Conservation (phyloP, 192 early-diverging fungal genomes). For the Tieghemiomyces parasiticus region DNA sequence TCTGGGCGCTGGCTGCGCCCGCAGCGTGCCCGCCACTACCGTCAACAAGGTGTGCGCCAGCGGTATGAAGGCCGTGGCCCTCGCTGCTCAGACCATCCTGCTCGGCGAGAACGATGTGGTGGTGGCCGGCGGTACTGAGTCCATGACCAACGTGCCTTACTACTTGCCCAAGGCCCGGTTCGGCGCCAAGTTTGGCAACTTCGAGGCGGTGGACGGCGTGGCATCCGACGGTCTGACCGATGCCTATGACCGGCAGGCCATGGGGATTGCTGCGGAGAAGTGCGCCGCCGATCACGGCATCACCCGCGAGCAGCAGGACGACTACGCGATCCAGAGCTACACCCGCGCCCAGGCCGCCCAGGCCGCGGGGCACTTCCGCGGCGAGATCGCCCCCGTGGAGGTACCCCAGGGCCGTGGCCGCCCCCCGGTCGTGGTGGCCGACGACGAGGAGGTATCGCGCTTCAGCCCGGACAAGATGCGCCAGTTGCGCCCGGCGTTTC, state of each 20-base stretch:
- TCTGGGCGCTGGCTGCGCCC: conserved; percentile 50
- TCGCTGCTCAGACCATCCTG: conserved; percentile 60
- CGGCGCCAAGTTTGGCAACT: conserved; percentile 60
- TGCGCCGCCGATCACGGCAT: conserved; percentile 66
- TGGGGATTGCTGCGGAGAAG: conserved; percentile 71
- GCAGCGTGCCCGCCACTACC: conserved; percentile 49
- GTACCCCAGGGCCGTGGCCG: conserved; percentile 51
- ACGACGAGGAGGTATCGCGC: conserved; percentile 52
- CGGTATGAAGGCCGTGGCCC: conserved; percentile 63
- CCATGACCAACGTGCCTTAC: conserved; percentile 74
- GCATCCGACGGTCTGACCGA: conserved; percentile 63
- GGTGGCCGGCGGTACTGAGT: conserved; percentile 64
- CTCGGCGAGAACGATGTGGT: conserved; percentile 53
- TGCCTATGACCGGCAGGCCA: conserved; percentile 52
- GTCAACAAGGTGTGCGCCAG: conserved; percentile 79
- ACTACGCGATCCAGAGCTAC: conserved; percentile 58
- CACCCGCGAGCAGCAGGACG: conserved; percentile 66
- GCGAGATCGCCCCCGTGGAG: conserved; percentile 58
- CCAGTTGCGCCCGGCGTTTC: conserved; percentile 77
- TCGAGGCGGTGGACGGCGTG: conserved; percentile 56
- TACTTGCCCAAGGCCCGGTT: conserved; percentile 64
- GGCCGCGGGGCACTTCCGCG: conserved; percentile 37
- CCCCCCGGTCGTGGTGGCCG: conserved; percentile 35
- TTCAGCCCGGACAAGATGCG: conserved; percentile 77
- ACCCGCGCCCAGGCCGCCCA: conserved; percentile 57